Evolutionary conservation across 2,329 filamentous ascomycete species (phyloP).

Genomic region (Apiospora marii): DNA sequence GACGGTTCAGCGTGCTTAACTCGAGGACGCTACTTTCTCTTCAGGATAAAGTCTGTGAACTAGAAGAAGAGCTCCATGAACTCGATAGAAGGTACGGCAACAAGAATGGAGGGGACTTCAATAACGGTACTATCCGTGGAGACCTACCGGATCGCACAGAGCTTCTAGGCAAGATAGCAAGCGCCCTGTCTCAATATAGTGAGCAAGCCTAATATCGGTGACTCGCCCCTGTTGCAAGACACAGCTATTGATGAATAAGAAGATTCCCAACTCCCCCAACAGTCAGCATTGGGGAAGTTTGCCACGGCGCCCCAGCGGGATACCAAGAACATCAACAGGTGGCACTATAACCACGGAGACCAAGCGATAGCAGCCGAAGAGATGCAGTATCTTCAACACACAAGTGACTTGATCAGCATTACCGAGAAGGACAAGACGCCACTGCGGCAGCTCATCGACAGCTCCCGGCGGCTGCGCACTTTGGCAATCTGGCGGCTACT

Average conservation of each 20-base stretch:
- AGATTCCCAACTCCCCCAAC: constrained; percentile 40
- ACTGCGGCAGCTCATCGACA: not conserved
- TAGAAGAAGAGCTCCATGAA: constrained; percentile 41
- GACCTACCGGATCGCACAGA: constrained; percentile 34
- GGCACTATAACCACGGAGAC: constrained; percentile 33
- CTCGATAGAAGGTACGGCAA: constrained; percentile 38
- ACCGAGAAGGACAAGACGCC: not conserved
- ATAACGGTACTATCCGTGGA: constrained; percentile 41
- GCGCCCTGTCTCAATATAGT: constrained; percentile 38
- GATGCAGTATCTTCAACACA: constrained; percentile 30
- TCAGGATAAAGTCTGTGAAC: constrained; percentile 42
- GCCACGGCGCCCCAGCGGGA: constrained; percentile 33
- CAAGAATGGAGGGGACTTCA: constrained; percentile 30
- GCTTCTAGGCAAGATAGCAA: constrained; percentile 30
- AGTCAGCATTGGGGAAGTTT: constrained; percentile 32
- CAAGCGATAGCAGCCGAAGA: constrained; percentile 29
- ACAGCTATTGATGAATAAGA: too few species aligned
- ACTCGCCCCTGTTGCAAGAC: too few species aligned
- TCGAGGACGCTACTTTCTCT: constrained; percentile 40
- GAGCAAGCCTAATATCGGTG: too few species aligned
- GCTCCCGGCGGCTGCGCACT: not conserved
- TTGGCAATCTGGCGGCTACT: not conserved
- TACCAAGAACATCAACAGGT: constrained; percentile 36
- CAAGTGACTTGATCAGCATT: constrained; percentile 33
- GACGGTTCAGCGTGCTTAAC: constrained; percentile 44